These are phyloP conservation scores for Inosperma sp. DNA, from an alignment of 768 basidiomycete genomes.

Conservation along the genomic window DNA sequence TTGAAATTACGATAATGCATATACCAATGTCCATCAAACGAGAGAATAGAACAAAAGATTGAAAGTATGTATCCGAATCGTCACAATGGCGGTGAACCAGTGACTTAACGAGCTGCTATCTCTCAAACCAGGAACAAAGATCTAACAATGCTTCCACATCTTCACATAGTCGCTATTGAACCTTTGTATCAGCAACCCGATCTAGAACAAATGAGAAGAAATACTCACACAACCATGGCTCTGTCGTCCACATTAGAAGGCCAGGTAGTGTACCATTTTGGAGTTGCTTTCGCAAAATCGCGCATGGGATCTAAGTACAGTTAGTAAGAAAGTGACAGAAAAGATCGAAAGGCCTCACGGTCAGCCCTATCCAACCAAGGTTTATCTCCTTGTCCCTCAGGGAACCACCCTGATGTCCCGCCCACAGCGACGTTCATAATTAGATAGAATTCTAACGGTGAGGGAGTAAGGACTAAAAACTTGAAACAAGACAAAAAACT, in stretches of 20 bases:
- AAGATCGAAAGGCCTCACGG: slow-evolving; percentile 33
- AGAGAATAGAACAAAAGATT: too few relatives aligned
- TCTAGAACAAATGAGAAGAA: not conserved
- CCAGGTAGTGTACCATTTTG: slow-evolving; percentile 74
- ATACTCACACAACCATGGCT: slow-evolving; percentile 64
- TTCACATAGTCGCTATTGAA: slow-evolving; percentile 45
- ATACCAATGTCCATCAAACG: too few relatives aligned
- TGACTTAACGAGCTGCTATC: too few relatives aligned
- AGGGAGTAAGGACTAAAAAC: slow-evolving; percentile 48
- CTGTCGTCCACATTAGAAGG: slow-evolving; percentile 54
- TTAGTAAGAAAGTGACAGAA: slow-evolving; percentile 1
- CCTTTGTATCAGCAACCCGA: slow-evolving; percentile 6
- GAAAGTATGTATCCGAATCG: too few relatives aligned
- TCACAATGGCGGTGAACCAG: too few relatives aligned
- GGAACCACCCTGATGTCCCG: slow-evolving; percentile 87
- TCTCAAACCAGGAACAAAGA: too few relatives aligned
- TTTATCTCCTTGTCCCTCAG: slow-evolving; percentile 73
- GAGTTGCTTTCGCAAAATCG: slow-evolving; percentile 55
- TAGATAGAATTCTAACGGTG: slow-evolving; percentile 88
- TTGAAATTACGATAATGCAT: too few relatives aligned
- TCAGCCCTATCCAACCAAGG: slow-evolving; percentile 68
- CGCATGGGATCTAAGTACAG: slow-evolving; percentile 47
- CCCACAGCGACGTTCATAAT: slow-evolving; percentile 79
- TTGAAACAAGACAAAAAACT: slow-evolving; percentile 52
- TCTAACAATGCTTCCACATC: slow-evolving; percentile 59